Base-by-base conservation (phyloP, 495 filamentous ascomycete species). In the Clohesyomyces aquaticus region DNA sequence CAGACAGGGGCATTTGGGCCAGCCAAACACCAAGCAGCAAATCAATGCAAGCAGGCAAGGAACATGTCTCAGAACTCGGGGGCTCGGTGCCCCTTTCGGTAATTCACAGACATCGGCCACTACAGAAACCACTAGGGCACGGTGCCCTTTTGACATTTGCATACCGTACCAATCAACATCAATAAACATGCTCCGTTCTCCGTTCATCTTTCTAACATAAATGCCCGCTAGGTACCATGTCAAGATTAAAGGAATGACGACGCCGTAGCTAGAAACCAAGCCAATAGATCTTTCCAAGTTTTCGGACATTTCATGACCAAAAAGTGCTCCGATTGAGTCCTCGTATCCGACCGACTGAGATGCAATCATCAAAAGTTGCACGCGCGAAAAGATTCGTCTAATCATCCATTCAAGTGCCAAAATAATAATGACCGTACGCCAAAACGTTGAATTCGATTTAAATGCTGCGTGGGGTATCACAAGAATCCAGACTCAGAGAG, bases 401-500 rank as follows among this genome's bases (percentile, higher is more conserved):
- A 38, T 38, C 16, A 27, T 29, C 46, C 58, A 53, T 16, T 14
- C 54, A n/a, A 3, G 4, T 38, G 23, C 25, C 48, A 59, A 61
- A 49, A 1, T 10, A 16, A 42, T 6, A 14, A 27, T 53, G n/a
- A 57, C 53, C 59, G 47, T 59, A 63, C 51, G 51, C 49, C 56
- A 38, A 47, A 21, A 22, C 55, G 26, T 32, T 41, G 23, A 66
- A 35, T 56, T 35, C 55, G 45, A 59, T 10, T 21, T 19, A 25
- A 63, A 65, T 65, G 51, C 67, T 52, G 51, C 59, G 51, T 55
- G 56, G 68, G 69, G 68, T 65, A 71, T 72, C 84, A 89, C 74
- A 90, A 78, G 79, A 90, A 90, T 71, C 87, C 87, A 63, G 87
- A 90, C 77, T 90, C 87, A 63, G 86, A 87, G 50, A 90, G 79